phyloP scores from a whole-genome alignment of 2,329 filamentous ascomycete species.

The Fusarium hostae region DNA sequence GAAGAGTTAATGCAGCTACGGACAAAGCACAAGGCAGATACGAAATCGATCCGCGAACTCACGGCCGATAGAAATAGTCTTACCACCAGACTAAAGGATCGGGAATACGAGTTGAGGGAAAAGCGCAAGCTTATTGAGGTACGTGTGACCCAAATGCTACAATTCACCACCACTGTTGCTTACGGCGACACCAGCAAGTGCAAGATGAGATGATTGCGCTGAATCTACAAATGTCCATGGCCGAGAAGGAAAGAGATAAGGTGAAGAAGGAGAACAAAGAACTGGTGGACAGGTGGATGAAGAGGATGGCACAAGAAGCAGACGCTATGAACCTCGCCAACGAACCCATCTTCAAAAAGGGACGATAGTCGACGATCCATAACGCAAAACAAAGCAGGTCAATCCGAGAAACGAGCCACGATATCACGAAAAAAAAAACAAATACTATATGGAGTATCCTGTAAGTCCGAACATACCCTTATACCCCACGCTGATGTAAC shows the following conservation, averaged over 20 bases:
- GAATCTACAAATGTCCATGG: constrained; percentile 87
- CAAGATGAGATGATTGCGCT: constrained; percentile 93
- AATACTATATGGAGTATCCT: constrained; percentile 49
- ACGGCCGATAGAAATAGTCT: constrained; percentile 71
- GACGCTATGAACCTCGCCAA: constrained; percentile 83
- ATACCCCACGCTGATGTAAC: constrained; percentile 35
- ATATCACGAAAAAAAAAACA: constrained; percentile 40
- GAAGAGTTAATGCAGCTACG: constrained; percentile 73
- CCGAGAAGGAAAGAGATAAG: constrained; percentile 78
- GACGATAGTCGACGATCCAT: constrained; percentile 34
- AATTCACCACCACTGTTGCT: neutral
- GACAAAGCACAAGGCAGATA: constrained; percentile 67
- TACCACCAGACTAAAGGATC: constrained; percentile 76
- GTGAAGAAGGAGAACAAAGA: constrained; percentile 87
- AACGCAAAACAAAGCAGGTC: constrained; percentile 2
- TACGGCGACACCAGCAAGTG: constrained; percentile 66
- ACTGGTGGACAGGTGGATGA: constrained; percentile 91
- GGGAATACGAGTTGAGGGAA: constrained; percentile 84
- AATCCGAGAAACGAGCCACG: constrained; percentile 4
- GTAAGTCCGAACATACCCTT: constrained; percentile 43
- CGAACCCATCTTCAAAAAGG: constrained; percentile 55
- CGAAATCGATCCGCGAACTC: constrained; percentile 69
- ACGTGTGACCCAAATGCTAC: constrained; percentile 8
- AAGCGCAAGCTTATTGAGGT: constrained; percentile 87
- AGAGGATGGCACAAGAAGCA: constrained; percentile 84